Evolutionary conservation across 805 yeast species (phyloP), one percentile per base, ranked within the genome.

Genomic region (Pichia heedii): DNA sequence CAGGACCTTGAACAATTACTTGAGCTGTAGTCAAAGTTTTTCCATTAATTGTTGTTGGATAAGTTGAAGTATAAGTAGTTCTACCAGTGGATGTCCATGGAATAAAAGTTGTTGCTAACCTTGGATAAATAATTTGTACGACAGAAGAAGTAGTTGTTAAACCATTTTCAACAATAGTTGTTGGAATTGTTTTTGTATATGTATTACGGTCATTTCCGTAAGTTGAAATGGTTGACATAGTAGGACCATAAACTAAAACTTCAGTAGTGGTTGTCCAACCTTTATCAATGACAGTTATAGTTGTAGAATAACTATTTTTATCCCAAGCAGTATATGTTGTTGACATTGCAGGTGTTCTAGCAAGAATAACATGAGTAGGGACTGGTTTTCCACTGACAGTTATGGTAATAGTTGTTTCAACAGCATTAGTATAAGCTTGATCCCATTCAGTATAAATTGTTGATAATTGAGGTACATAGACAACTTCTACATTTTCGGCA

Each of bases 1-100:
- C 10, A 8, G 45, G 45, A 33, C 39, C 39, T 15, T 43, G 29
- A 29, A 38, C 29, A 43, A 33, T 22, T 32, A 43, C 36, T 16
- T 24, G 27, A 7, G 40, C 35, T 8, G 41, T 37, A 10, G 22
- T 21, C 11, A 9, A 12, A 19, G 22, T 34, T 22, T 12, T 19
- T 4, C 20, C 33, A 6, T 15, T 22, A 27, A 34, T 34, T 10
- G 38, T 37, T 3, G 21, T 22, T 12, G 30, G 9, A 7, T 11
- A 9, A 16, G 33, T 26, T 16, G 40, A 32, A n/a, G 39, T 30
- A n/a, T 13, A 27, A 5, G 40, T 39, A 4, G 36, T 18, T 21
- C 8, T n/a, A 21, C 9, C 22, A 3, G 33, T 10, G 4, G 35
- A 19, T 11, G n/a, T 34, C 39, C 47, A 37, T 26, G 19, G 19